Evolutionary conservation across 768 basidiomycete genomes (phyloP).

Genomic region (Kwoniella sp.): DNA sequence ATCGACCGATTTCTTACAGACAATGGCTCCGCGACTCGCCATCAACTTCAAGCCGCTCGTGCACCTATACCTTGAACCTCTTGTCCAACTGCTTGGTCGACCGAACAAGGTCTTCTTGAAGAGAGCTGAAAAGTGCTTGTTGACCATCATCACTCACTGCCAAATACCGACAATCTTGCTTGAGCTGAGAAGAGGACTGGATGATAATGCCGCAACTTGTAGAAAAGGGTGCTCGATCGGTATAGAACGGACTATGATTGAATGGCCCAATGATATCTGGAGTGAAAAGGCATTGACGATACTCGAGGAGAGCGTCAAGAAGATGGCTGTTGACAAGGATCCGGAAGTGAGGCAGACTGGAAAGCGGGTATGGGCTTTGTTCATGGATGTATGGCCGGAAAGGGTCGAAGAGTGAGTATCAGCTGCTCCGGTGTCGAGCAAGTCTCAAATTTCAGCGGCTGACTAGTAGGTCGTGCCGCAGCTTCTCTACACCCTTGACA

Average conservation of each 20-base stretch:
- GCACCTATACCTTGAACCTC: slow-evolving; percentile 54
- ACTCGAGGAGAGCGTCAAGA: slow-evolving; percentile 54
- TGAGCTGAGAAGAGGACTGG: slow-evolving; percentile 49
- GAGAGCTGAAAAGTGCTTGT: slow-evolving; percentile 54
- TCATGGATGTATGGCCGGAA: slow-evolving; percentile 53
- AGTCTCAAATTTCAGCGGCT: too few species aligned
- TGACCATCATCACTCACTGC: slow-evolving; percentile 56
- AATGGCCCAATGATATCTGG: slow-evolving; percentile 49
- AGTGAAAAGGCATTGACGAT: slow-evolving; percentile 43
- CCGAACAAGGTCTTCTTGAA: slow-evolving; percentile 59
- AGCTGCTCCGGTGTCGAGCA: too few species aligned
- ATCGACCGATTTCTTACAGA: slow-evolving; percentile 55
- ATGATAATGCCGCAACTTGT: slow-evolving; percentile 52
- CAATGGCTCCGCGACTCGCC: slow-evolving; percentile 55
- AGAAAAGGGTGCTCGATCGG: slow-evolving; percentile 43
- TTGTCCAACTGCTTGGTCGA: slow-evolving; percentile 56
- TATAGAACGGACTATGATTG: slow-evolving; percentile 40
- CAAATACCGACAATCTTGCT: slow-evolving; percentile 51
- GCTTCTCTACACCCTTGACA: slow-evolving; percentile 57
- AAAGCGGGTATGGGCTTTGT: slow-evolving; percentile 56
- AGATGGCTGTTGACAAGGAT: slow-evolving; percentile 57
- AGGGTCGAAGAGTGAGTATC: slow-evolving; percentile 55
- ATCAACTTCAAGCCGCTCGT: slow-evolving; percentile 54
- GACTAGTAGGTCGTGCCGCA: slow-evolving; percentile 21
- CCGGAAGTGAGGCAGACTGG: slow-evolving; percentile 54